A percentile compares a stretch with the other conserved stretches of the same genome.
Evolutionary conservation across 1,284 basidiomycete genomes (phyloP).

Genomic region (Wallemia ichthyophaga): DNA sequence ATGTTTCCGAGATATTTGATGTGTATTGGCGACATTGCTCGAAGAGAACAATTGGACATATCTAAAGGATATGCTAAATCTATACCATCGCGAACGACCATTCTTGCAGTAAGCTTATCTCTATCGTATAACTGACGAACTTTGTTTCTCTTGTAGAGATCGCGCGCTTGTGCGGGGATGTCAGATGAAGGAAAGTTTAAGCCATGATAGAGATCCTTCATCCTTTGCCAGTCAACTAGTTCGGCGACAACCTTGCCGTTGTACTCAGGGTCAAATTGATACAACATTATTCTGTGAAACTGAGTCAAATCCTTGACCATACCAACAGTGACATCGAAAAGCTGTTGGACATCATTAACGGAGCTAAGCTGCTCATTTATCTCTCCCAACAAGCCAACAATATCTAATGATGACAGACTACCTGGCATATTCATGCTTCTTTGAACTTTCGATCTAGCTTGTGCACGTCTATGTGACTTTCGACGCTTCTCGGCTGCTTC

Average conservation of each 20-base stretch:
- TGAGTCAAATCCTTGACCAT: slow-evolving; percentile 53
- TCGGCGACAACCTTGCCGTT: slow-evolving; percentile 48
- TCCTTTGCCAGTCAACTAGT: slow-evolving; percentile 49
- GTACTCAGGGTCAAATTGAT: slow-evolving; percentile 24
- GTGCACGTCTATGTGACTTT: neutral
- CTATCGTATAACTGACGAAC: slow-evolving; percentile 55
- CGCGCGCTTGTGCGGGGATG: slow-evolving; percentile 27
- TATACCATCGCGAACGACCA: slow-evolving; percentile 32
- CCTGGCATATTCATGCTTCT: neutral
- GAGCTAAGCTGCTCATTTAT: slow-evolving; percentile 55
- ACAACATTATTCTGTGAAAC: slow-evolving; percentile 64
- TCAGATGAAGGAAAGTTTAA: slow-evolving; percentile 32
- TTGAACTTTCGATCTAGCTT: neutral
- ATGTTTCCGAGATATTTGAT: slow-evolving; percentile 54
- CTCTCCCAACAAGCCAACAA: slow-evolving; percentile 12
- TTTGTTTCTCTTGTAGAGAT: slow-evolving; percentile 33
- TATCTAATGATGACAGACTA: neutral
- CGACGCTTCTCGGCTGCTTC: neutral
- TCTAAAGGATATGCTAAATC: slow-evolving; percentile 48
- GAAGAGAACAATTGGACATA: slow-evolving; percentile 61
- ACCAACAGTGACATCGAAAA: slow-evolving; percentile 47
- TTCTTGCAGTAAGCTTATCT: slow-evolving; percentile 39
- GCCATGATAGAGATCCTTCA: slow-evolving; percentile 46
- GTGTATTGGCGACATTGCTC: slow-evolving; percentile 73
- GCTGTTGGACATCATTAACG: slow-evolving; percentile 35